Evolutionary conservation across 176 grass and related monocot species (phyloP), one percentile per base, ranked within the genome.

Genomic region (Coix lacrymajobi): DNA sequence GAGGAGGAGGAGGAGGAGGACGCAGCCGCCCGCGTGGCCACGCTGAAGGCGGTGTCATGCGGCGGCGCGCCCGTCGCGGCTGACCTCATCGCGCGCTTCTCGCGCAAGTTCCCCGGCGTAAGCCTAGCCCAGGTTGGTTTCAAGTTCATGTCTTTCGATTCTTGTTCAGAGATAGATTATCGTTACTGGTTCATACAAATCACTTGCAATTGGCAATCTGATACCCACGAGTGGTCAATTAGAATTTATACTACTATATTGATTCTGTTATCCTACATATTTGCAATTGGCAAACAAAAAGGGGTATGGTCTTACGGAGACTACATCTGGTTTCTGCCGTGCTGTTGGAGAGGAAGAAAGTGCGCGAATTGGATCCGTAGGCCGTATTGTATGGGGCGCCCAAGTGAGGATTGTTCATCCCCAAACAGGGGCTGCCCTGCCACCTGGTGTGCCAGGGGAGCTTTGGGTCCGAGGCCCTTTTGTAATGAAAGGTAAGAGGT

Each of bases 251-350:
- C n/a, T 62, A 34, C 19, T 66, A 45, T 49, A 28, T 66, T 25
- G 25, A 8, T 43, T n/a, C n/a, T 34, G 25, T 44, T 84, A 15
- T 56, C 13, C n/a, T n/a, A n/a, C 28, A 6, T 58, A 12, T 43
- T 46, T 40, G 8, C n/a, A 51, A 29, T 58, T 82, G 32, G 67
- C 51, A 56, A 71, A 91, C 51, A 56, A 71, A 91, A 84, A 92
- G 87, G 90, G 90, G 37, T 92, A 92, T 58, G 90, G 90, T 49
- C 56, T 89, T 45, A 89, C 90, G 1, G 90, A 92, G 81, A 89
- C 52, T 10, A 71, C 86, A 8, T 16, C 62, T 31, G 87, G 90
- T 30, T 82, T 86, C 64, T 89, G 75, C 79, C 82, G 86, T 15
- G 19, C 2, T 7, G 1, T 48, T 19, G 75, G 76, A 0, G 37